A percentile compares a stretch with the other conserved stretches of the same genome.
Conservation (phyloP, 805 yeast species). For the Candida qinlingensis region DNA sequence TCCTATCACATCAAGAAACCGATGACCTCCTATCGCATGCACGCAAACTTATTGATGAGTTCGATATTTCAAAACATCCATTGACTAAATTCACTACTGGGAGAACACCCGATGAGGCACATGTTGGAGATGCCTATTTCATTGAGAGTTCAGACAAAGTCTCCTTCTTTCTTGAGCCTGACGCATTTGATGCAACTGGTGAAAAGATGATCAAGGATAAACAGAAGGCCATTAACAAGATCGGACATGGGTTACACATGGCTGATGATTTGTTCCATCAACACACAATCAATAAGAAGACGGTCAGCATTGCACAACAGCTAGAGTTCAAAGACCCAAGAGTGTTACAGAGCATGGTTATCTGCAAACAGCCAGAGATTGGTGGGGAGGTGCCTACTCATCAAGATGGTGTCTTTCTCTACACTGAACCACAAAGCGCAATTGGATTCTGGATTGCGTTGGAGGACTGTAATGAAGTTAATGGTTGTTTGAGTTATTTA, state of each 20-base stretch:
- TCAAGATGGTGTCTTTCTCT: constrained; percentile 69
- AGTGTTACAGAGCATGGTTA: constrained; percentile 73
- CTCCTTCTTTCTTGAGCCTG: constrained; percentile 65
- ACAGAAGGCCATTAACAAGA: constrained; percentile 60
- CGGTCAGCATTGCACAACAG: constrained; percentile 45
- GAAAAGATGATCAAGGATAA: constrained; percentile 42
- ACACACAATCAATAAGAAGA: constrained; percentile 47
- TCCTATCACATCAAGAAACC: constrained; percentile 40
- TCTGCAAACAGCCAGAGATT: constrained; percentile 71
- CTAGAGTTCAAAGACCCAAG: constrained; percentile 58
- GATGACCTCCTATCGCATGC: constrained; percentile 37
- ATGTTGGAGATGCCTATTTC: constrained; percentile 71
- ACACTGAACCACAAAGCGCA: constrained; percentile 65
- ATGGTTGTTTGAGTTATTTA: constrained; percentile 64
- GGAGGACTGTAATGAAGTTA: constrained; percentile 60
- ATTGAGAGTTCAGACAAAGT: constrained; percentile 64
- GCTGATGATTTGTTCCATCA: constrained; percentile 39
- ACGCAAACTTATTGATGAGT: constrained; percentile 36
- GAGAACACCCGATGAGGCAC: constrained; percentile 38
- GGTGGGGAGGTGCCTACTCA: constrained; percentile 75
- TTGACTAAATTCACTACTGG: constrained; percentile 64
- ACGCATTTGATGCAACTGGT: constrained; percentile 55
- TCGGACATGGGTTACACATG: constrained; percentile 74
- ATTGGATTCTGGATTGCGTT: constrained; percentile 80
- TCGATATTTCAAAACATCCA: constrained; percentile 58